A percentile compares a stretch with the other conserved stretches of the same genome.
Conservation (phyloP, 2,329 filamentous ascomycete genomes). For the Ophiostoma triangulosporum region DNA sequence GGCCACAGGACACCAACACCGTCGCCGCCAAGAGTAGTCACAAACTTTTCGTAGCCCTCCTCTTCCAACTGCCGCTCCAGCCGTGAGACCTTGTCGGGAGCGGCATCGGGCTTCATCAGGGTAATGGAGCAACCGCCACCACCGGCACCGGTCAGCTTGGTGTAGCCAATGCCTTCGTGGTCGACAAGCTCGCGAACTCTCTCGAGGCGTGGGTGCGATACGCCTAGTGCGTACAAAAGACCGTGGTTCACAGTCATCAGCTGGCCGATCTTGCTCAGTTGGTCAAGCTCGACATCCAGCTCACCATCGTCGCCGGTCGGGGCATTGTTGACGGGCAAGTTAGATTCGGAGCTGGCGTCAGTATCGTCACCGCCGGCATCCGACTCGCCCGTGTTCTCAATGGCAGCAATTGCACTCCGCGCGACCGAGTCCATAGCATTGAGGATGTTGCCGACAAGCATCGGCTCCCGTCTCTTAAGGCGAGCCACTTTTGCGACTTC, state of each 20-base stretch:
- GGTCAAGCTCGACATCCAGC: constrained; percentile 42
- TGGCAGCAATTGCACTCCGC: constrained; percentile 37
- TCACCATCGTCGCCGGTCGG: constrained; percentile 20
- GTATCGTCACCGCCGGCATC: constrained; percentile 35
- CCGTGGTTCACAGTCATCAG: constrained; percentile 92
- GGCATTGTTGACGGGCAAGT: background rate
- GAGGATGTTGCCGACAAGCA: constrained; percentile 67
- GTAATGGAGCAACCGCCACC: constrained; percentile 95
- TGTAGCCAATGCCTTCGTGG: constrained; percentile 83
- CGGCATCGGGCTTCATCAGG: constrained; percentile 56
- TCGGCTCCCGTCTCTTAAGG: constrained; percentile 58
- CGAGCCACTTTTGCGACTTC: constrained; percentile 78
- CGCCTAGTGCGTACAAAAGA: constrained; percentile 75
- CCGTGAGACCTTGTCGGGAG: constrained; percentile 40
- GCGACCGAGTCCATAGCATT: constrained; percentile 71
- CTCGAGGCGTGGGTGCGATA: constrained; percentile 88
- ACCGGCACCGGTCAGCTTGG: constrained; percentile 89
- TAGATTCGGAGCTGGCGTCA: background rate
- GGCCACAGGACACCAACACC: constrained; percentile 92
- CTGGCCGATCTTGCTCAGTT: constrained; percentile 65
- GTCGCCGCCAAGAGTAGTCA: constrained; percentile 82
- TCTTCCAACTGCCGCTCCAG: constrained; percentile 52
- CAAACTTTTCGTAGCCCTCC: constrained; percentile 72
- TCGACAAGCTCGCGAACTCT: constrained; percentile 85
- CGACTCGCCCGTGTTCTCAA: constrained; percentile 52